Base-by-base conservation (phyloP, 192 early-diverging fungal species). In the Coemansia sp. region DNA sequence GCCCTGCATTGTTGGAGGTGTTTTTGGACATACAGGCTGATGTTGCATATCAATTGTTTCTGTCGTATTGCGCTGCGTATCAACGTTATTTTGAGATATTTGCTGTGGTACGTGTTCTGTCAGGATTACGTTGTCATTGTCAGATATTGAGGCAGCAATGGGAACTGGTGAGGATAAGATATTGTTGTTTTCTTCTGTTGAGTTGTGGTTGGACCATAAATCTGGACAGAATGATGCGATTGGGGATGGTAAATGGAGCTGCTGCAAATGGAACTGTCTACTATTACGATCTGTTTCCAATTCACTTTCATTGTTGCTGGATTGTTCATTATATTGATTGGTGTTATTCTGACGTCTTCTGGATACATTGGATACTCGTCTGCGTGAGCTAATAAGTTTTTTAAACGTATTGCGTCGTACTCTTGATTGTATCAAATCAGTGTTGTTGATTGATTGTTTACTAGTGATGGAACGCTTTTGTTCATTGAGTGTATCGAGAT, bases 221-320 rank as follows among this genome's bases (percentile, higher is more conserved):
- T 60, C 62, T 1, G 25, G 51, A 21, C 51, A 23, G 51, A 76
- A 61, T 39, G 65, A 71, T 4, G 68, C 51, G 10, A 76, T 55
- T 0, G 74, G 67, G 20, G 68, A 71, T 9, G 74, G 74, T 19
- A 76, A 30, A 30, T 53, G 70, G 21, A 54, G 50, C 51, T 65
- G 30, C 33, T 61, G 63, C 53, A 69, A 23, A 23, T 66, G 52
- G 10, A 4, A 36, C 33, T 36, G 33, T 36, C 33, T 11, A 11
- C 33, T 36, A 36, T 6, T 36, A 36, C 33, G 6, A 36, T 11
- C 52, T 8, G n/a, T 19, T 23, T 6, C 19, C 17, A 32, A 6
- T 55, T 0, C 11, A 30, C 51, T 27, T 6, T 19, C 17, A 25
- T 30, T 17, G 9, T 54, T n/a, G 22, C 22, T 5, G 46, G 39